These are phyloP conservation scores for Crithidia sp. DNA, from an alignment of 208 protist genomes.

Conservation along the genomic window DNA sequence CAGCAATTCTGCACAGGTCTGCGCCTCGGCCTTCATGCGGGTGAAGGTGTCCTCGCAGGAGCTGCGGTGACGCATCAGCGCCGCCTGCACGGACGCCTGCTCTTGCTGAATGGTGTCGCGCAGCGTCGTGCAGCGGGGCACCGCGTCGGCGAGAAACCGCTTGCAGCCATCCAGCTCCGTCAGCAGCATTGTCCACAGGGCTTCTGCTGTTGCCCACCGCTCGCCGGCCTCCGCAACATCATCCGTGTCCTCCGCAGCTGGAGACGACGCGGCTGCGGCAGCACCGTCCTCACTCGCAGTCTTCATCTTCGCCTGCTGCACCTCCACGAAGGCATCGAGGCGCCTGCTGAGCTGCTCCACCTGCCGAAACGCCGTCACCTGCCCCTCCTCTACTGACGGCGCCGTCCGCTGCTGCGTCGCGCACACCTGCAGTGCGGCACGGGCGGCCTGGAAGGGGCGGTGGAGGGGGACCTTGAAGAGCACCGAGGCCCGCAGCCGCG, in stretches of 20 bases:
- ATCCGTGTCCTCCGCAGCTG: slow-evolving; percentile 5
- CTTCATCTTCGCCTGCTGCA: not conserved
- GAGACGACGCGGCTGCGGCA: not conserved
- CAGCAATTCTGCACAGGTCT: slow-evolving; percentile 43
- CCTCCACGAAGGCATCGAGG: slow-evolving; percentile 20
- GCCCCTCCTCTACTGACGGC: slow-evolving; percentile 31
- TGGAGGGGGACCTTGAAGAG: slow-evolving; percentile 70
- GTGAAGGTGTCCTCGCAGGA: slow-evolving; percentile 27
- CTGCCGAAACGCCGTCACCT: slow-evolving; percentile 23
- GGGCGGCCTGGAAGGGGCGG: slow-evolving; percentile 54
- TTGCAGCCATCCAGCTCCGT: slow-evolving; percentile 54
- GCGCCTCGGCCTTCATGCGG: slow-evolving; percentile 44
- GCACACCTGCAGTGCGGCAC: slow-evolving; percentile 44
- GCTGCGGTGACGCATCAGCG: slow-evolving; percentile 35
- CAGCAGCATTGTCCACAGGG: slow-evolving; percentile 68
- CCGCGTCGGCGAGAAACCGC: slow-evolving; percentile 30
- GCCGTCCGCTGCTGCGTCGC: slow-evolving; percentile 19
- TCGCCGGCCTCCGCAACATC: slow-evolving; percentile 12
- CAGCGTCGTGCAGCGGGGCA: slow-evolving; percentile 8
- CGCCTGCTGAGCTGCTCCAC: slow-evolving; percentile 18
- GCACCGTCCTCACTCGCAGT: not conserved
- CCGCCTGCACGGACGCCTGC: slow-evolving; percentile 17
- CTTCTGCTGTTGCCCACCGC: slow-evolving; percentile 33
- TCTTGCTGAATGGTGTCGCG: slow-evolving; percentile 7
- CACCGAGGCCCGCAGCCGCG: slow-evolving; percentile 32